Conservation (phyloP, 345 rosid genomes). For the Bretschneidera sinensis region DNA sequence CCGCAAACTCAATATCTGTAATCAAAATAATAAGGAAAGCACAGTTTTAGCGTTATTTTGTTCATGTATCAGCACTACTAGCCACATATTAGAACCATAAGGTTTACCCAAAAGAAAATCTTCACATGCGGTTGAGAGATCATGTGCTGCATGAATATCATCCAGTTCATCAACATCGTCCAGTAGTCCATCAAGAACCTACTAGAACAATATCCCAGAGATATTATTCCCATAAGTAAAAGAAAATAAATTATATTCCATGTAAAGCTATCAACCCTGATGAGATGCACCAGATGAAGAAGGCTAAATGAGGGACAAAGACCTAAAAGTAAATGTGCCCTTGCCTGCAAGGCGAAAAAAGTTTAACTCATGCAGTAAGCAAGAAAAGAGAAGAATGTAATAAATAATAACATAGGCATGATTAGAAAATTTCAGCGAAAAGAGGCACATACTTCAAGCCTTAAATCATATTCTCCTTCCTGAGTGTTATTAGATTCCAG, state of each 20-base stretch:
- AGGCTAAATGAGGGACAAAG: not conserved
- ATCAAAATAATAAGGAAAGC: slow-evolving; percentile 3
- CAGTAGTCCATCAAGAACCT: slow-evolving; percentile 78
- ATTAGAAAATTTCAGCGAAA: slow-evolving; percentile 8
- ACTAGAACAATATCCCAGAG: slow-evolving; percentile 23
- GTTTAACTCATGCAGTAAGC: not conserved
- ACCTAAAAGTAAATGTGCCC: too few species aligned
- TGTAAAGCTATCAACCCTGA: slow-evolving; percentile 8
- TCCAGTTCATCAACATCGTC: slow-evolving; percentile 68
- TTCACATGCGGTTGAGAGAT: slow-evolving; percentile 43
- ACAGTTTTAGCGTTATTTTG: not conserved
- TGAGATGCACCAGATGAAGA: not conserved
- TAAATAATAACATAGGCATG: slow-evolving; percentile 6
- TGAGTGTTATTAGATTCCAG: slow-evolving; percentile 33
- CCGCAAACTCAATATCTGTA: slow-evolving; percentile 61
- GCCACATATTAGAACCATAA: slow-evolving; percentile 5
- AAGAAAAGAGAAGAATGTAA: not conserved
- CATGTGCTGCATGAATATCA: slow-evolving; percentile 51
- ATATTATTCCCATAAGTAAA: slow-evolving; percentile 10
- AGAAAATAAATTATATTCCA: slow-evolving; percentile 2
- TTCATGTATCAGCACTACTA: not conserved
- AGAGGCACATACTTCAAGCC: slow-evolving; percentile 59
- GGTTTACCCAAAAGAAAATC: slow-evolving; percentile 47
- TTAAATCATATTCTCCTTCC: slow-evolving; percentile 46
- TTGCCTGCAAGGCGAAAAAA: too few species aligned